Percentiles rank a stretch among this genome's conserved stretches.
phyloP scores from a whole-genome alignment of 768 basidiomycete genomes.

The Dacryopinax spathularia region DNA sequence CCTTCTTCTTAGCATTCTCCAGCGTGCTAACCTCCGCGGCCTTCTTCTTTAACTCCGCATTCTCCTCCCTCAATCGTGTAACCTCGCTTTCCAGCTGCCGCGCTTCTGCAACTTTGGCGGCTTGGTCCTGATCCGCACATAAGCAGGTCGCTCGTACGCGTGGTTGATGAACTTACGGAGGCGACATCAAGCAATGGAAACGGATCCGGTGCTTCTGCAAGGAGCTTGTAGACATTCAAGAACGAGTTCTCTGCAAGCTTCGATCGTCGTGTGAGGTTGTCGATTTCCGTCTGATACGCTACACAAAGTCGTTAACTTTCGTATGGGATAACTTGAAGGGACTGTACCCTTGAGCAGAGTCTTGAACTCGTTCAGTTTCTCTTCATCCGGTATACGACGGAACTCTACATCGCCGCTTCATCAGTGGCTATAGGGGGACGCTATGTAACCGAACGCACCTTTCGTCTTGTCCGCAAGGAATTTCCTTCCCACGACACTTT shows the following conservation, averaged over 20 bases:
- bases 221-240: constrained; percentile 87
- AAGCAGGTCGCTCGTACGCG: background rate
- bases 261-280: constrained; percentile 81
- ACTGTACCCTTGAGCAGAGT: constrained; percentile 66
- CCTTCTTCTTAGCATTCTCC: constrained; percentile 62
- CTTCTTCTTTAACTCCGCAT: constrained; percentile 57
- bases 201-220: constrained; percentile 95
- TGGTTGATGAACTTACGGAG: constrained; percentile 39
- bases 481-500: constrained; percentile 86
- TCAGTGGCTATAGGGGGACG: background rate
- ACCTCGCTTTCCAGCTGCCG: constrained; percentile 61
- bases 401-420: constrained; percentile 48
- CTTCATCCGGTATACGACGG: constrained; percentile 83
- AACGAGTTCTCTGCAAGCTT: constrained; percentile 91
- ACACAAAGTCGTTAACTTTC: background rate
- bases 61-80: constrained; percentile 62
- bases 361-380: constrained; percentile 80
- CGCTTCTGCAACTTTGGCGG: constrained; percentile 77
- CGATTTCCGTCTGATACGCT: constrained; percentile 97
- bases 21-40: constrained; percentile 46
- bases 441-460: constrained; percentile 36
- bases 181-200: constrained; percentile 92
- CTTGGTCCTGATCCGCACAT: constrained; percentile 55
- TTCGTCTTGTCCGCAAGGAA: constrained; percentile 90
- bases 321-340: background rate